phyloP scores from a whole-genome alignment of 257 asterid genomes.

The Vinca minor region DNA sequence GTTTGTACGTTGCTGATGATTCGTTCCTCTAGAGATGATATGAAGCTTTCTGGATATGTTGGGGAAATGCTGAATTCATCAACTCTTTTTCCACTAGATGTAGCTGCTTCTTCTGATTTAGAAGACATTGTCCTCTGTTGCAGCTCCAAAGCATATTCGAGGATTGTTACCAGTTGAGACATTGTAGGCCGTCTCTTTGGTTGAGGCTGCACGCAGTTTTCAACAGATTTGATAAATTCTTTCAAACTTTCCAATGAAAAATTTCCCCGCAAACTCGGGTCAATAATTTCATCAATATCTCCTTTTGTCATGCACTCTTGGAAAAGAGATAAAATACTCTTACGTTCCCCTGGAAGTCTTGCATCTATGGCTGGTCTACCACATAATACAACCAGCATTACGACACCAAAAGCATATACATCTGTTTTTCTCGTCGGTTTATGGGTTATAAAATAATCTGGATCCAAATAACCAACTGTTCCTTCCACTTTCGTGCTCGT shows the following conservation, averaged over 20 bases:
- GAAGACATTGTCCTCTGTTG: no score
- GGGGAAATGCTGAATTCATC: neutral
- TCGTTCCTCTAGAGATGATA: neutral
- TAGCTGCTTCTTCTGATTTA: no score
- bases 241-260: no score
- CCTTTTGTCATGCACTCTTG: slow-evolving; percentile 8
- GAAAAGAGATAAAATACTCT: no score
- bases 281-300: neutral
- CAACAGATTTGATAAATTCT: no score
- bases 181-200: no score
- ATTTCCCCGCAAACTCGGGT: neutral
- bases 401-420: slow-evolving; percentile 19
- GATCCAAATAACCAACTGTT: no score
- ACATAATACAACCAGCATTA: slow-evolving; percentile 14
- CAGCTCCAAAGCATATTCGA: no score
- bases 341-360: no score
- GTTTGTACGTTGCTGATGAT: neutral
- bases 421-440: slow-evolving; percentile 8
- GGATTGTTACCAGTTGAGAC: no score
- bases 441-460: neutral
- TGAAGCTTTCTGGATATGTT: neutral
- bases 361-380: neutral
- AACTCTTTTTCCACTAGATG: no score
- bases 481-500: neutral
- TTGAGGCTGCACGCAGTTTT: no score